Percentiles rank a stretch among this genome's conserved stretches.
phyloP scores from a whole-genome alignment of 495 filamentous ascomycete genomes.

The Venustampulla echinocandica region DNA sequence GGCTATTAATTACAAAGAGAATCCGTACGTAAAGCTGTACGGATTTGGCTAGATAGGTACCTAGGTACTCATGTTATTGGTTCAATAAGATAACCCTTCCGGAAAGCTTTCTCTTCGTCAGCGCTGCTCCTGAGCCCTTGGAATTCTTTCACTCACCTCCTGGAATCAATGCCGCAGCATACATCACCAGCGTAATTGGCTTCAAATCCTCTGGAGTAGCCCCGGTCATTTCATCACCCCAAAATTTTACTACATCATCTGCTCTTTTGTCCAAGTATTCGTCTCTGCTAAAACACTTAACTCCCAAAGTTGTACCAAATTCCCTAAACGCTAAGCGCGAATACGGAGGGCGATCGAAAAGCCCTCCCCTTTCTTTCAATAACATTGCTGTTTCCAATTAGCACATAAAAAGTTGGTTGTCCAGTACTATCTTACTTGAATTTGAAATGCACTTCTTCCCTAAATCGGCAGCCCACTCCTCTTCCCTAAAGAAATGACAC shows the following conservation, averaged over 20 bases:
- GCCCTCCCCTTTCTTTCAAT: slow-evolving; percentile 10
- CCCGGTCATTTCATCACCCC: slow-evolving; percentile 41
- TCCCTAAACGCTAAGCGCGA: slow-evolving; percentile 54
- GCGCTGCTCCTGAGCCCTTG: no score
- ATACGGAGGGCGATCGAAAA: slow-evolving; percentile 32
- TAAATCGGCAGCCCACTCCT: slow-evolving; percentile 44
- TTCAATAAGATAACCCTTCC: no score
- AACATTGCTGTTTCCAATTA: neutral
- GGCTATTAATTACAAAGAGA: no score
- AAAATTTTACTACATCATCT: slow-evolving; percentile 40
- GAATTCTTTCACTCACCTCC: no score
- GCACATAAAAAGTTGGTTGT: neutral
- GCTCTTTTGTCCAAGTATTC: slow-evolving; percentile 33
- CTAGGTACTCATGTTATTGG: no score
- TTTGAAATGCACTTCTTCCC: slow-evolving; percentile 36
- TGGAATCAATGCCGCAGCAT: slow-evolving; percentile 52
- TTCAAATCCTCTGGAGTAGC: slow-evolving; percentile 39
- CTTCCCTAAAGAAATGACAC: slow-evolving; percentile 46
- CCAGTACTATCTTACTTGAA: slow-evolving; percentile 24
- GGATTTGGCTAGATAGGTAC: no score
- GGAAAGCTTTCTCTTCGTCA: no score
- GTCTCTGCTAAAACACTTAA: slow-evolving; percentile 43
- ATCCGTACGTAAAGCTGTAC: no score
- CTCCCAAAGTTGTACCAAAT: slow-evolving; percentile 51
- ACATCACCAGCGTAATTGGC: slow-evolving; percentile 59